Base-by-base conservation (phyloP, 2,329 filamentous ascomycete species). In the Macroventuria anomochaeta region DNA sequence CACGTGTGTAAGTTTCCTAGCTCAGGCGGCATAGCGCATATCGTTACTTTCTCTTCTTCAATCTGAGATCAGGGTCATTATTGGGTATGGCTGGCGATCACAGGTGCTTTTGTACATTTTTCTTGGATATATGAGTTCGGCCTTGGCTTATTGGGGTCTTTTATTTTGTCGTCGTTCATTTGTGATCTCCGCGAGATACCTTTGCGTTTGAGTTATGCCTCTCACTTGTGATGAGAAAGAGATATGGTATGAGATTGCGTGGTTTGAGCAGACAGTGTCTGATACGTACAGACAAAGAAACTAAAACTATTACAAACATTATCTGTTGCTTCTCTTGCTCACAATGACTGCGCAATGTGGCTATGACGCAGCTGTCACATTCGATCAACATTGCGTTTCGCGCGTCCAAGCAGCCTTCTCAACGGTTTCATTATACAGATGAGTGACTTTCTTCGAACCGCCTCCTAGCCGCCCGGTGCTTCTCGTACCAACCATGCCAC, bases 41-140 rank as follows among this genome's bases (percentile, higher is more conserved):
- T 37, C 20, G 56, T 52, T 40, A 32, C 20, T 43, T 57, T 50
- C 53, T 49, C 29, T 53, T 61, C 60, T 56, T 56, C 40, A 41
- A 55, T 61, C 62, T 61, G 53, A 46, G 58, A 60, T 64, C 58
- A 55, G 58, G 56, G 60, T 59, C 58, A 55, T 48, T 38, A 28
- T 29, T 46, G 39, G 23, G 34, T 40, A 49, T 61, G 56, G 58
- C 58, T 63, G 55, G 58, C 58, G 57, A 64, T 63, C 57, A 54
- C 53, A 48, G 59, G 48, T 59, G 53, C 44, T 57, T 51, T 40
- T 68, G 64, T 70, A 67, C 55, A 67, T 67, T 63, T 61, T 58
- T 62, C 49, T 32, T 34, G 29, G 39, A 48, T 53, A 46, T 51
- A 59, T 46, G 47, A 47, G 52, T 20, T 51, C 39, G 52, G 55